Conservation (phyloP, 306 rosid species). For the Betula pendula region DNA sequence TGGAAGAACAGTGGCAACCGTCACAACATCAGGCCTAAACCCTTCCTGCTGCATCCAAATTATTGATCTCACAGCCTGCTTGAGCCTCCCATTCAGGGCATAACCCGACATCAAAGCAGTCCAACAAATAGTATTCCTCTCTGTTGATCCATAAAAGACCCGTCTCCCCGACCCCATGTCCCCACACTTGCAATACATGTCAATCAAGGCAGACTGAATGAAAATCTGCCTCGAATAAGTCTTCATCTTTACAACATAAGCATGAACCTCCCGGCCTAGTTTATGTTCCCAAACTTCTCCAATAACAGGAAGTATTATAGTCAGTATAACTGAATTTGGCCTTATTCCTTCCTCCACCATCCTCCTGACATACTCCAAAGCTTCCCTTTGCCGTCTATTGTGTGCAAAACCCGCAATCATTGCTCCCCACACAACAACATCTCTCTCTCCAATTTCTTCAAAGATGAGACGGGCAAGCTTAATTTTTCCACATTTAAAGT, state of each 20-base stretch:
- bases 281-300: conserved; percentile 51
- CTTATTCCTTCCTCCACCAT: conserved; percentile 53
- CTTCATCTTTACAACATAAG: conserved; percentile 64
- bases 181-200: conserved; percentile 88
- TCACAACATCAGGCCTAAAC: conserved; percentile 68
- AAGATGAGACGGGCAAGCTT: conserved; percentile 51
- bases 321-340: conserved; percentile 55
- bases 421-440: conserved; percentile 66
- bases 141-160: conserved; percentile 60
- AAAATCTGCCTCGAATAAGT: conserved; percentile 50
- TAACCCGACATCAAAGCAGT: conserved; percentile 83
- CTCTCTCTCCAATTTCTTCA: conserved; percentile 57
- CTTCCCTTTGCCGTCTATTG: conserved; percentile 51
- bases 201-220: conserved; percentile 74
- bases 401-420: conserved; percentile 57
- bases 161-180: conserved; percentile 61
- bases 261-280: conserved; percentile 74
- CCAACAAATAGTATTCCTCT: conserved; percentile 82
- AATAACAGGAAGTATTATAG: conserved; percentile 51
- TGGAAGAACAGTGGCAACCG: conserved; percentile 70
- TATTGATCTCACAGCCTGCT: conserved; percentile 73
- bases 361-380: conserved; percentile 50
- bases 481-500: conserved; percentile 49
- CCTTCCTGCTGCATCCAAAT: conserved; percentile 98
- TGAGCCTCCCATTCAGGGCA: conserved; percentile 62